Conservation (phyloP, 208 protist genomes). For the Acanthamoeba healyi region DNA sequence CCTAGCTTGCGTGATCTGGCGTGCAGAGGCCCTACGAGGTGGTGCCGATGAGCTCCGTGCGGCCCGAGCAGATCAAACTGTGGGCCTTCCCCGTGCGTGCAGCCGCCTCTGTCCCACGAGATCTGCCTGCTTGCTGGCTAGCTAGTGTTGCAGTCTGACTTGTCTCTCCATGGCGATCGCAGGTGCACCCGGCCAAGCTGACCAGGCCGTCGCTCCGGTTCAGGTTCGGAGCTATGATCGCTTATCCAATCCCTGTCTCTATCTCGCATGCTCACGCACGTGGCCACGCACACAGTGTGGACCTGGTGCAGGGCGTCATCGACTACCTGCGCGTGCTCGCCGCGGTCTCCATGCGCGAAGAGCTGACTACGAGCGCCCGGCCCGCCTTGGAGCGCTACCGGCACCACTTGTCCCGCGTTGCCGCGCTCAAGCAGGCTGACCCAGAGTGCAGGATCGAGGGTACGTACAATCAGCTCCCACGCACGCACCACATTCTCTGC, state of each 20-base stretch:
- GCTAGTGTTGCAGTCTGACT: background rate
- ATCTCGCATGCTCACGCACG: background rate
- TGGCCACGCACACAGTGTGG: background rate
- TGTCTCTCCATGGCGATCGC: background rate
- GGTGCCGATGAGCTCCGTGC: background rate
- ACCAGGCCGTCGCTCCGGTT: background rate
- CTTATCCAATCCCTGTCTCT: background rate
- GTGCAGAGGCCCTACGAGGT: background rate
- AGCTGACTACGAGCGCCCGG: background rate
- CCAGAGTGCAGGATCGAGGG: background rate
- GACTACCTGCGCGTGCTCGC: background rate
- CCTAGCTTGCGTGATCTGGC: background rate
- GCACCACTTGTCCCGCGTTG: background rate
- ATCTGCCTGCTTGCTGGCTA: background rate
- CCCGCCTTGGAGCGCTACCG: background rate
- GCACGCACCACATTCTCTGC: background rate
- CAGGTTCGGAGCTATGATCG: background rate
- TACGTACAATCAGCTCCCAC: background rate
- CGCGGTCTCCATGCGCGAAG: background rate
- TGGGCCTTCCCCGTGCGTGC: background rate
- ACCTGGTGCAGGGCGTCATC: background rate
- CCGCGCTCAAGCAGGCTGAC: background rate
- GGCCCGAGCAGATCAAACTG: background rate
- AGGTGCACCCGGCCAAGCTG: constrained; percentile 5
- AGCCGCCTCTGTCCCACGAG: background rate